Evolutionary conservation across 345 rosid species (phyloP).

Genomic region (Moringa oleifera): DNA sequence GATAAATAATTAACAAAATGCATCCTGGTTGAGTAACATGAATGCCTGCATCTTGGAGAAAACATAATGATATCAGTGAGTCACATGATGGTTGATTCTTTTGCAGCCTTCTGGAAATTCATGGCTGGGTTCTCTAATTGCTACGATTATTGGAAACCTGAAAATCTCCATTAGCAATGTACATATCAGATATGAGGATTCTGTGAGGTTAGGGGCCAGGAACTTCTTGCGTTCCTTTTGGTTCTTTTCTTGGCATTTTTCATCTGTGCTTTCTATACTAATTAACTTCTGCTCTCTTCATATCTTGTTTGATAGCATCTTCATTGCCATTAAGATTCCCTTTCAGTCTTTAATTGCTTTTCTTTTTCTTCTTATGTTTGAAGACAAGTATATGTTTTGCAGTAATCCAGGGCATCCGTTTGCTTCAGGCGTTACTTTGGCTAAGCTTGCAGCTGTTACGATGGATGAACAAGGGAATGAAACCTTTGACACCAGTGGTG

Average conservation of each 20-base stretch:
- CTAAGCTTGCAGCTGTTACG: slow-evolving; percentile 97
- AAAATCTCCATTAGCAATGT: slow-evolving; percentile 97
- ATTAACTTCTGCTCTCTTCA: not conserved
- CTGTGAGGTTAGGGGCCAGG: slow-evolving; percentile 54
- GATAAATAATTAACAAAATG: not conserved
- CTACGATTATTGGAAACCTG: slow-evolving; percentile 93
- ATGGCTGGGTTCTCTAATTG: slow-evolving; percentile 91
- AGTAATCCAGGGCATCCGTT: slow-evolving; percentile 89
- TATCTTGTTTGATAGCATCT: not conserved
- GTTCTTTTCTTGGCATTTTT: not conserved
- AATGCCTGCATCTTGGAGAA: slow-evolving; percentile 7
- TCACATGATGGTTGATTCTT: slow-evolving; percentile 22
- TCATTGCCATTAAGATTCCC: not conserved
- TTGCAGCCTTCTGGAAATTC: slow-evolving; percentile 84
- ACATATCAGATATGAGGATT: slow-evolving; percentile 95
- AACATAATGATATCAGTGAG: not conserved
- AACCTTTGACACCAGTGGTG: slow-evolving; percentile 98
- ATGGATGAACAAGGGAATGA: slow-evolving; percentile 96
- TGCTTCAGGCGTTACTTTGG: slow-evolving; percentile 86
- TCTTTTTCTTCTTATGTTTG: slow-evolving; percentile 21
- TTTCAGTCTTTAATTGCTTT: not conserved
- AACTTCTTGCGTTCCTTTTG: slow-evolving; percentile 6
- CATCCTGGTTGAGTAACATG: not conserved
- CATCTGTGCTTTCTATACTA: not conserved
- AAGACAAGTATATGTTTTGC: slow-evolving; percentile 19